Base-by-base conservation (phyloP, 139 green algal species). In the Chloropicon primus region DNA sequence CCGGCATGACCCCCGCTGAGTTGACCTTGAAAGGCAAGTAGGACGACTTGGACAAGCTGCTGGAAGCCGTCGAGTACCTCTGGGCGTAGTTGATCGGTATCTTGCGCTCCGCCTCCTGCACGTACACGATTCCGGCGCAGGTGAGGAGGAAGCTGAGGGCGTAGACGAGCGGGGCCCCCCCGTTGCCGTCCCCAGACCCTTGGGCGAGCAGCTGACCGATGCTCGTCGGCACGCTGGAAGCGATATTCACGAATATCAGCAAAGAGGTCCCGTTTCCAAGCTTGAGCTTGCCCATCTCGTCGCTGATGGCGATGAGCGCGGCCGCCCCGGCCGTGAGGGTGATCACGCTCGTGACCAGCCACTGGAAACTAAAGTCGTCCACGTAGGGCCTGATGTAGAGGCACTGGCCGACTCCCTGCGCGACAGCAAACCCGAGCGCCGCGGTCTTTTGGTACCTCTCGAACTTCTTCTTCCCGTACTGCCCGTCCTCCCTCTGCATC, bases 11-110 rank as follows among this genome's bases (percentile, higher is more conserved):
- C 54, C 95, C 95, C 3, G 92, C 91, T 2, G 88, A 88, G 79
- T 96, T 96, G n/a, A 94, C 92, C 87, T 98, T 98, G 90, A 99
- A 98, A 25, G 95, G 95, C 81, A 99, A 88, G 88, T 98, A 99
- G 10, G 87, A 89, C 80, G 93, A 89, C 22, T 85, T 82, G 21
- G 85, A 80, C 5, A 98, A 85, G 27, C 87, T 87, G 62, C 89
- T 88, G 1, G 41, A 62, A 17, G 84, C 86, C 25, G 85, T 75
- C 81, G 78, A 76, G 75, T 85, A 85, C 10, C 82, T 72, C 73
- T 62, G 72, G 26, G 90, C 91, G 80, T 99, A 99, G 85, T 97
- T 97, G 86, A 99, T 94, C 22, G 95, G 95, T 81, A 99, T 98
- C 80, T 94, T 89, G 3, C 95, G 81, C 92, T 99, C 95, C 1